Percentiles rank a stretch among this genome's conserved stretches.
Conservation (phyloP, 805 yeast species). For the Wickerhamiella hasegawae region DNA sequence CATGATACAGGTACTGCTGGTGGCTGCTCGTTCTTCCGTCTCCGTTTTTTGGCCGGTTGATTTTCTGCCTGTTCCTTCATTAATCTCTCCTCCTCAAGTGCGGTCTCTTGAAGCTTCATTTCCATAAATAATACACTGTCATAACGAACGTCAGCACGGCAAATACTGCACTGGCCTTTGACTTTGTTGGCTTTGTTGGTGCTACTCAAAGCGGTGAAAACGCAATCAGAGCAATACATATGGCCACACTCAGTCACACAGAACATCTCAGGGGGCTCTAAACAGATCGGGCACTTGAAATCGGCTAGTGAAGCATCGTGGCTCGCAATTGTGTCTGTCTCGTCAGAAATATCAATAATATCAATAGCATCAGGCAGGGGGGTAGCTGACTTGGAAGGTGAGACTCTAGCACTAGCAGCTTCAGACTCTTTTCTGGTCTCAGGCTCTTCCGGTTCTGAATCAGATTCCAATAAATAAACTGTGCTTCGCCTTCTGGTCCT, state of each 20-base stretch:
- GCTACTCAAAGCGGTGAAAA: constrained; percentile 20
- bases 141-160: constrained; percentile 19
- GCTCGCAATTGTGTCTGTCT: constrained; percentile 4
- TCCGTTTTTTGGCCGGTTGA: too few species aligned
- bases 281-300: constrained; percentile 22
- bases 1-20: too few species aligned
- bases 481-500: too few species aligned
- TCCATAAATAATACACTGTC: constrained; percentile 17
- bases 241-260: constrained; percentile 25
- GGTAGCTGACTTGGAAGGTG: too few species aligned
- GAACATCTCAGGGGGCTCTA: constrained; percentile 20
- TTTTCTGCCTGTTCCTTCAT: too few species aligned
- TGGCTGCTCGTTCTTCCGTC: background rate
- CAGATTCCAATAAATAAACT: too few species aligned
- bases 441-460: too few species aligned
- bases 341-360: constrained; percentile 6
- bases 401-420: too few species aligned
- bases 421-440: too few species aligned
- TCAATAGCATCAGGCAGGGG: constrained; percentile 7
- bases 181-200: constrained; percentile 13
- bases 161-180: constrained; percentile 22
- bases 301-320: constrained; percentile 3
- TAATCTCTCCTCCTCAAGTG: background rate
- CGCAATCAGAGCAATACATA: constrained; percentile 23
- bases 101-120: constrained; percentile 8